phyloP scores from a whole-genome alignment of 140 eudicot genomes.

The Senecio squalidus region DNA sequence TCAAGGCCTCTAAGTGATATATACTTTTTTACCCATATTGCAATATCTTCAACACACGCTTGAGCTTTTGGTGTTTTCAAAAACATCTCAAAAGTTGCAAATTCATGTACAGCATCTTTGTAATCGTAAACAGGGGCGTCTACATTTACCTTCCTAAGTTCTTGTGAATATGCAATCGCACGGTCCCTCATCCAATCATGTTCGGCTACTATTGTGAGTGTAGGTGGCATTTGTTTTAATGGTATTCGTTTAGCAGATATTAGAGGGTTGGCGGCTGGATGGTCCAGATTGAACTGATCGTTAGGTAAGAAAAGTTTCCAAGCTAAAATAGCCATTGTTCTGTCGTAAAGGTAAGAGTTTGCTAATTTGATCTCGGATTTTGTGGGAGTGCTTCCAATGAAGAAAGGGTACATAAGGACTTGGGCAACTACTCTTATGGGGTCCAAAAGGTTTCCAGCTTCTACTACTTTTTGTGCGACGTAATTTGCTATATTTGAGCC shows the following conservation, averaged over 20 bases:
- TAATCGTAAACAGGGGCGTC: slow-evolving; percentile 90
- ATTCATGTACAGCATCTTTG: slow-evolving; percentile 82
- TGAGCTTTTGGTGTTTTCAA: slow-evolving; percentile 77
- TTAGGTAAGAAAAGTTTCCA: slow-evolving; percentile 82
- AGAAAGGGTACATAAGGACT: slow-evolving; percentile 89
- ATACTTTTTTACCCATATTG: slow-evolving; percentile 89
- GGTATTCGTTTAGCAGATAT: slow-evolving; percentile 33
- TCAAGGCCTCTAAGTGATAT: slow-evolving; percentile 87
- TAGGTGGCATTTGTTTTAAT: slow-evolving; percentile 69
- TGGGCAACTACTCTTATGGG: slow-evolving; percentile 83
- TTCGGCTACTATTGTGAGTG: slow-evolving; percentile 75
- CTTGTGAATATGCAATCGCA: slow-evolving; percentile 76
- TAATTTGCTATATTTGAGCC: slow-evolving; percentile 84
- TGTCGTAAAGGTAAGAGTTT: slow-evolving; percentile 73
- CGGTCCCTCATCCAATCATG: slow-evolving; percentile 98
- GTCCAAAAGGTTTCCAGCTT: slow-evolving; percentile 70
- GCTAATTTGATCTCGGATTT: slow-evolving; percentile 67
- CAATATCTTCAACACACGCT: slow-evolving; percentile 85
- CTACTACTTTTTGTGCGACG: slow-evolving; percentile 62
- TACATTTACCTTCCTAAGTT: slow-evolving; percentile 74
- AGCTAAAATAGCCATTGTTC: slow-evolving; percentile 55
- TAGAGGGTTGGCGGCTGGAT: slow-evolving; percentile 81
- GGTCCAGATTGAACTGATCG: slow-evolving; percentile 65
- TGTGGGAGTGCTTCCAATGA: slow-evolving; percentile 74
- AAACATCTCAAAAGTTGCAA: slow-evolving; percentile 79